These are phyloP conservation scores for Graphilbum ipis-grandicollis DNA, from an alignment of 2,329 filamentous ascomycete species.

Conservation along the genomic window DNA sequence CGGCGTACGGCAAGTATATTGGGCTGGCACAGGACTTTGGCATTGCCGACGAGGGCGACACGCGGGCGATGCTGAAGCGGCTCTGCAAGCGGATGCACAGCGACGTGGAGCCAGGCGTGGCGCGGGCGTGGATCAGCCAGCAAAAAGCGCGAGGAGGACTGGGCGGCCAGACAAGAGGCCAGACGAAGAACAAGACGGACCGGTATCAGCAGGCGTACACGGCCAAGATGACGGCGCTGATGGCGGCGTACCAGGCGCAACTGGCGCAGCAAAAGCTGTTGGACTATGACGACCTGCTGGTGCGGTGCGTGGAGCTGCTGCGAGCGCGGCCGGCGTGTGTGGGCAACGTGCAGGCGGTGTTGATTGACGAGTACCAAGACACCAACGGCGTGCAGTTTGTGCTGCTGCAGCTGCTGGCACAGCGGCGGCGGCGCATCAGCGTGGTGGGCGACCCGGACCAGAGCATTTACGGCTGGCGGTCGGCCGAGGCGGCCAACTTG, in stretches of 20 bases:
- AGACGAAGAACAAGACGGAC: no score
- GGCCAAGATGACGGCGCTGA: conserved; percentile 43
- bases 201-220: conserved; percentile 6
- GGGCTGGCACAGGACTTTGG: conserved; percentile 70
- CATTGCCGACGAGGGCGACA: conserved; percentile 77
- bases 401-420: conserved; percentile 75
- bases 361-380: conserved; percentile 97
- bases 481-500: conserved; percentile 81
- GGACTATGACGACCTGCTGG: conserved; percentile 85
- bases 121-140: conserved; percentile 61
- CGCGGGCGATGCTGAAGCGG: conserved; percentile 59
- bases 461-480: conserved; percentile 92
- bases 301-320: conserved; percentile 68
- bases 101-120: conserved; percentile 47
- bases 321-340: conserved; percentile 60
- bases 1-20: conserved; percentile 69
- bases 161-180: conserved; percentile 14
- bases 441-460: conserved; percentile 95
- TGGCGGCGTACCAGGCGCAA: conserved; percentile 60
- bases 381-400: conserved; percentile 93
- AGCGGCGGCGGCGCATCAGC: conserved; percentile 58
- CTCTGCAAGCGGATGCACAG: conserved; percentile 62
- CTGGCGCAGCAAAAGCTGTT: conserved; percentile 63
- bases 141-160: conserved; percentile 39
- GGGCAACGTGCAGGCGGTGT: conserved; percentile 71